phyloP scores from a whole-genome alignment of 306 rosid genomes.

The Dalbergia cultrata region DNA sequence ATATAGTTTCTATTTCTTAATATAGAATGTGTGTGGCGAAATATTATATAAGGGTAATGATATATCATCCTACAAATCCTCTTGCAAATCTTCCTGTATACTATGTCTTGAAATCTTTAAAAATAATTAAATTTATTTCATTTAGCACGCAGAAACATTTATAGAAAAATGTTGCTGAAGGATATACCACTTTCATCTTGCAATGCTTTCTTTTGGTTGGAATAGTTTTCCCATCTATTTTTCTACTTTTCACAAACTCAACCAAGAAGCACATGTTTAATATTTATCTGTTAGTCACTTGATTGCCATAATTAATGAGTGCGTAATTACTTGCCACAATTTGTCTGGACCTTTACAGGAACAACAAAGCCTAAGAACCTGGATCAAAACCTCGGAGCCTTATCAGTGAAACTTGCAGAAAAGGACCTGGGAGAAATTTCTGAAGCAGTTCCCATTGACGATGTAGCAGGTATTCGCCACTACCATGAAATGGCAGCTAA shows the following conservation, averaged over 20 bases:
- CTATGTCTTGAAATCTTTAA: too few relatives aligned
- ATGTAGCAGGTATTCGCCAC: slow-evolving; percentile 61
- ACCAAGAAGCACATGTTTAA: neutral
- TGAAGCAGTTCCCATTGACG: slow-evolving; percentile 58
- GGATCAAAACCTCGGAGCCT: slow-evolving; percentile 64
- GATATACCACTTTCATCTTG: too few relatives aligned
- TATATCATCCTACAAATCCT: too few relatives aligned
- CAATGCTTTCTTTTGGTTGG: neutral
- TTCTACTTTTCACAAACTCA: neutral
- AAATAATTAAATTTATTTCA: too few relatives aligned
- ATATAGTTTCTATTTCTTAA: neutral
- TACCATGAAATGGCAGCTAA: neutral
- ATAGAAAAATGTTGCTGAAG: too few relatives aligned
- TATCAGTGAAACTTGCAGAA: slow-evolving; percentile 59
- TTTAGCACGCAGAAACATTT: too few relatives aligned
- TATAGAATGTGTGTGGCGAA: neutral
- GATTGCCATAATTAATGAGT: neutral
- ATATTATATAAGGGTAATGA: too few relatives aligned
- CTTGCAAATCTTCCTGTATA: too few relatives aligned
- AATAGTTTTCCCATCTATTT: neutral
- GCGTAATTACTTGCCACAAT: neutral
- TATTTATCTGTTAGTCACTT: neutral
- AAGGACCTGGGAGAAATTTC: slow-evolving; percentile 58
- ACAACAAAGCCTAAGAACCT: slow-evolving; percentile 77
- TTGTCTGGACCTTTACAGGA: slow-evolving; percentile 49